phyloP scores from a whole-genome alignment of 306 rosid species.

The Acacia melanoxylon region DNA sequence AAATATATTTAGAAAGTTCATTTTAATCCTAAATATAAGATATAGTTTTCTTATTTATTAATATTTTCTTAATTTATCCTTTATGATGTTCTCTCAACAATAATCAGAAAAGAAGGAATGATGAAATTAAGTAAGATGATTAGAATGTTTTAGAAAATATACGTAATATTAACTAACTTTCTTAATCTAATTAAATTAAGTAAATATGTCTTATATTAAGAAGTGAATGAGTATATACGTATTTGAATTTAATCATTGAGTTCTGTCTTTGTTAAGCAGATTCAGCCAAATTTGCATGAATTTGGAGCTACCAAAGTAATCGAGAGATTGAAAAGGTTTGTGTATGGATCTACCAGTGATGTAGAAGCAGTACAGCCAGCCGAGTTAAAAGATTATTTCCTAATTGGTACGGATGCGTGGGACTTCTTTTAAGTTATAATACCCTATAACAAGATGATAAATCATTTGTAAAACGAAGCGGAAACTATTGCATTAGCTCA shows the following conservation, averaged over 20 bases:
- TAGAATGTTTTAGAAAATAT: too few species aligned
- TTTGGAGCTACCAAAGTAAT: constrained; percentile 54
- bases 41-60: too few species aligned
- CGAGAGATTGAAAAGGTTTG: constrained; percentile 51
- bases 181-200: too few species aligned
- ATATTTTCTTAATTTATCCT: too few species aligned
- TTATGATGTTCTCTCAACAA: too few species aligned
- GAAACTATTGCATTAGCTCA: background rate
- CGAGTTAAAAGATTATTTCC: constrained; percentile 48
- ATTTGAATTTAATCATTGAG: background rate
- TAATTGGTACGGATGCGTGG: constrained; percentile 31
- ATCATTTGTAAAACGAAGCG: background rate
- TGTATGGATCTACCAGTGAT: constrained; percentile 52
- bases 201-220: too few species aligned
- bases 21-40: too few species aligned
- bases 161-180: too few species aligned
- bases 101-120: too few species aligned
- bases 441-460: background rate
- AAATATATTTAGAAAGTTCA: too few species aligned
- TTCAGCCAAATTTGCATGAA: constrained; percentile 28
- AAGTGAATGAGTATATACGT: too few species aligned
- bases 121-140: too few species aligned
- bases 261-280: constrained; percentile 37
- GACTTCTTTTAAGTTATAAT: constrained; percentile 4
- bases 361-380: constrained; percentile 29